Conservation (phyloP, 345 rosid genomes). For the Citrus sp. region DNA sequence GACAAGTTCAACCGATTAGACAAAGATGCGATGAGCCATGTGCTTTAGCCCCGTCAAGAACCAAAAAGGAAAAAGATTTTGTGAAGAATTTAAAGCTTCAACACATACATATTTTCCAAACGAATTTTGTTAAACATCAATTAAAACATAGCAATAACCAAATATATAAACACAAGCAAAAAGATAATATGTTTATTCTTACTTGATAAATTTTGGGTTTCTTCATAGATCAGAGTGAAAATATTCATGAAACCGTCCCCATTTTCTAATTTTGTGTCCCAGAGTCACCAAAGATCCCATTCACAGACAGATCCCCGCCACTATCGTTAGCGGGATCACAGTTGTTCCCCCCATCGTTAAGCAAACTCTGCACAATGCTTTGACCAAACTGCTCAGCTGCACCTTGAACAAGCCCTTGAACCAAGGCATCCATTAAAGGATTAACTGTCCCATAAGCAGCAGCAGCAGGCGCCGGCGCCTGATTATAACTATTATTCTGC, state of each 20-base stretch:
- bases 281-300: background rate
- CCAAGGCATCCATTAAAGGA: background rate
- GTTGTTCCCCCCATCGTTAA: background rate
- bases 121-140: too few species aligned
- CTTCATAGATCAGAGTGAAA: too few species aligned
- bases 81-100: too few species aligned
- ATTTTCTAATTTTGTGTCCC: background rate
- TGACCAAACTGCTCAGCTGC: constrained; percentile 32
- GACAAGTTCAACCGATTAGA: background rate
- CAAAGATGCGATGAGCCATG: background rate
- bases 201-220: too few species aligned
- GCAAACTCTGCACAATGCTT: constrained; percentile 11
- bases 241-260: too few species aligned
- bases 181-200: too few species aligned
- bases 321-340: background rate
- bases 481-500: background rate
- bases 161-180: too few species aligned
- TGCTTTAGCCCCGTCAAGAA: background rate
- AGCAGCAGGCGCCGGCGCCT: background rate
- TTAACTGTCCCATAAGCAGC: background rate
- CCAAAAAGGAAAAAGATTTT: background rate
- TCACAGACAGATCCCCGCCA: too few species aligned
- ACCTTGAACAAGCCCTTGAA: constrained; percentile 20
- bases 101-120: too few species aligned
- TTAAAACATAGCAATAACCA: too few species aligned